Percentiles rank a stretch among this genome's conserved stretches.
phyloP scores from a whole-genome alignment of 305 asterid genomes.

The Andrographis paniculata region DNA sequence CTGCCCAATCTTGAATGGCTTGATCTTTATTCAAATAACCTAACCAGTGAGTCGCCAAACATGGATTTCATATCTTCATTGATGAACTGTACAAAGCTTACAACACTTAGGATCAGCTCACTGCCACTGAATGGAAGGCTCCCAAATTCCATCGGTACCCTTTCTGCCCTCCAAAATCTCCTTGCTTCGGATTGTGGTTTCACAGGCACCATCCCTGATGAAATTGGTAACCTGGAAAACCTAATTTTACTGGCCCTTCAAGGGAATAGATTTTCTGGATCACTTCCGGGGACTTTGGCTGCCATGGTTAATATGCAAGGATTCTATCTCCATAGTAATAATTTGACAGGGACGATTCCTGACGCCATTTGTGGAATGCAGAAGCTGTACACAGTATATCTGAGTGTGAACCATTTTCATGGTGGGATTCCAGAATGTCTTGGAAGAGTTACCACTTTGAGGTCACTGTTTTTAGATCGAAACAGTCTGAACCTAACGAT shows the following conservation, averaged over 20 bases:
- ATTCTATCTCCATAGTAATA: constrained; percentile 21
- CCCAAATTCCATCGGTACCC: constrained; percentile 27
- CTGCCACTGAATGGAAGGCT: constrained; percentile 23
- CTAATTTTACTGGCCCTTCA: constrained; percentile 15
- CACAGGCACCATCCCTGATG: constrained; percentile 25
- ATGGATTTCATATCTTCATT: constrained; percentile 24
- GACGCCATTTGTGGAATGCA: constrained; percentile 19
- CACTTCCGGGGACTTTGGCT: constrained; percentile 11
- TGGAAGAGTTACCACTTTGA: constrained; percentile 22
- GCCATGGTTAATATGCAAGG: constrained; percentile 22
- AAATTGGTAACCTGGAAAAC: constrained; percentile 31
- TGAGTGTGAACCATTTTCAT: constrained; percentile 22
- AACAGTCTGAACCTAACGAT: constrained; percentile 21
- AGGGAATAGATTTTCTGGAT: constrained; percentile 20
- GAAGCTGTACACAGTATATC: constrained; percentile 17
- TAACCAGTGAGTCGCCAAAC: too few species aligned
- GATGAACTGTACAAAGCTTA: constrained; percentile 26
- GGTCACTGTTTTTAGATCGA: constrained; percentile 16
- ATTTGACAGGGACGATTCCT: constrained; percentile 25
- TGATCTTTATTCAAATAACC: too few species aligned
- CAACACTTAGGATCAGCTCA: constrained; percentile 16
- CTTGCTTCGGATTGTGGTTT: constrained; percentile 18
- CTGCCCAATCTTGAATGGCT: background rate
- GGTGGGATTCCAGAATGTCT: constrained; percentile 25
- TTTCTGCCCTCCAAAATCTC: constrained; percentile 26